Evolutionary conservation across 2,329 filamentous ascomycete species (phyloP), one percentile per base, ranked within the genome.

Genomic region (Epichloe aotearoae): DNA sequence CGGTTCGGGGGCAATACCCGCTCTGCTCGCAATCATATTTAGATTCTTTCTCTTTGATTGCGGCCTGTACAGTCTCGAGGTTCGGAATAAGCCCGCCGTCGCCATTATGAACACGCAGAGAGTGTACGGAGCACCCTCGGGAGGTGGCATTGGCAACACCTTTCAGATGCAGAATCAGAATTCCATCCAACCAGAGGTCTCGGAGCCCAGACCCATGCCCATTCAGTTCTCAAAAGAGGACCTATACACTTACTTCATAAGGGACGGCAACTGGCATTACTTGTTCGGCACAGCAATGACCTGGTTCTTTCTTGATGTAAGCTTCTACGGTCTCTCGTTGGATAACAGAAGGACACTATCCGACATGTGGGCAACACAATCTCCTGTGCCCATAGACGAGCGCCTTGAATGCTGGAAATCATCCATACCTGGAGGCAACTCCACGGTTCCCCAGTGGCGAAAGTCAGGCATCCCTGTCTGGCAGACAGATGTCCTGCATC

Each of bases 11-110:
- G 80, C 80, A 8, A 70, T 83, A 0, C 82, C 82, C 0, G 81
- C 80, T 4, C 66, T 80, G 12, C 67, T 84, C 8, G 81, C 82
- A 56, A 79, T 83, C 53, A 69, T 82, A 39, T 84, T 84, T 58
- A 77, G 82, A 17, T 80, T 84, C 61, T 79, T 80, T 55, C 75
- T 84, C 41, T 82, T 80, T 38, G 82, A 85, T 61, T 81, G 77
- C 51, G 80, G 80, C 4, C 70, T 83, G 34, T 85, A 82, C 63
- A 76, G 77, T 10, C 73, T 83, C 30, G 81, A 84, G 57, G 79
- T 84, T 55, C 79, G 79, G 55, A 75, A 77, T 58, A 79, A 82
- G 56, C 75, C 79, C 0, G 71, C 73, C 5, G 72, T 76, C 42
- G 79, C 79, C 11, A 71, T 82, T 37, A 70, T 75, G 53, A 77